Evolutionary conservation across 306 rosid species (phyloP), one percentile per base, ranked within the genome.

Genomic region (Erythrophleum fordii): DNA sequence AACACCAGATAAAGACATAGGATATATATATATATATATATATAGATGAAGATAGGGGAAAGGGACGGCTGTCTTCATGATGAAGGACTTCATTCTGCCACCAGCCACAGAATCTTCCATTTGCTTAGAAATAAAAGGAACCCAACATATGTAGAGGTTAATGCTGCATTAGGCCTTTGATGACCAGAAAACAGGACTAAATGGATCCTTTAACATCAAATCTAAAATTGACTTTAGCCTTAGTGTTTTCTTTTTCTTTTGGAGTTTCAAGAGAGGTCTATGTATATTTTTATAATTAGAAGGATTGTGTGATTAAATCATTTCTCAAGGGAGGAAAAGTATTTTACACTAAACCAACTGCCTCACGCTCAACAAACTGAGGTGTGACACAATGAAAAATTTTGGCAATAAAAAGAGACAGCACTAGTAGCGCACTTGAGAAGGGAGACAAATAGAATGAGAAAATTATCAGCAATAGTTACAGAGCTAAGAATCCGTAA

Each of bases 361-460:
- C 59, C 59, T 81, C 67, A 61, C 39, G 11, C 93, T 41, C 56
- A 48, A 76, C 52, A 73, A 72, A 31, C 64, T 68, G 56, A 39
- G 23, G 73, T 39, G 17, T 39, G 73, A 42, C 59, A 71, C 42
- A 67, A 37, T 41, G 59, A 31, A 20, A 52, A 10, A 37, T 37
- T 26, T 69, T 71, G 58, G 25, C 69, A 53, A 17, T 35, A 35
- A 70, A 76, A 62, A 25, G 48, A 34, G 49, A 81, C 77, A 35
- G 60, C 59, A 52, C 23, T 34, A 14, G 22, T 58, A 42, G 12
- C 28, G 28, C 64, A 61, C 37, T 65, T 58, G 20, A 52, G 13
- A 31, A 70, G 37, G 23, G 70, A 42, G 55, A 65, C 34, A 49
- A 26, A 71, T 5, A 18, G 18, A 52, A 86, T 84, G 79, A 17